Percentiles rank a stretch among this genome's conserved stretches.
phyloP scores from a whole-genome alignment of 75 land plant genomes.

The Pinus tabuliformis region DNA sequence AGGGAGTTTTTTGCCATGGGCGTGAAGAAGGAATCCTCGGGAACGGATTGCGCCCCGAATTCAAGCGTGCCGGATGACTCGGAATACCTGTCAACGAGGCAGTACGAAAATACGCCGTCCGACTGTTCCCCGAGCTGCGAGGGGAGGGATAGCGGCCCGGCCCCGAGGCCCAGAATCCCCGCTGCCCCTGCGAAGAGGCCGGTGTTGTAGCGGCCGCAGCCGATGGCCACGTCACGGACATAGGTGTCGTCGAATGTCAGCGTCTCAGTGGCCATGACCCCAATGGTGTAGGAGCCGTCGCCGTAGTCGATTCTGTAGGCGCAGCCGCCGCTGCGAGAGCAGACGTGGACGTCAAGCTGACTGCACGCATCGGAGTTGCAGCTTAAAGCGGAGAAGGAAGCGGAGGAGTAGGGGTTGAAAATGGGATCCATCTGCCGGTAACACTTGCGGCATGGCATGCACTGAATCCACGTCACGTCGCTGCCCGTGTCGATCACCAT shows the following conservation, averaged over 20 bases:
- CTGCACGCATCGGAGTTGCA: constrained; percentile 24
- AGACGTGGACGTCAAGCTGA: constrained; percentile 30
- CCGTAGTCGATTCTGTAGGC: constrained; percentile 33
- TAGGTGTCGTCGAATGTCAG: constrained; percentile 20
- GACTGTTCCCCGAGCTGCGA: constrained; percentile 40
- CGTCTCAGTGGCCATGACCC: constrained; percentile 49
- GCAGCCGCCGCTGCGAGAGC: constrained; percentile 21
- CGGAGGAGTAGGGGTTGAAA: too few relatives aligned
- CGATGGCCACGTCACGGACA: constrained; percentile 50
- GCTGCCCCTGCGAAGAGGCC: not conserved
- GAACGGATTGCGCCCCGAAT: constrained; percentile 43
- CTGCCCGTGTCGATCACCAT: too few relatives aligned
- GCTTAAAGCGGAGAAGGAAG: too few relatives aligned
- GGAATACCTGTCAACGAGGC: constrained; percentile 28
- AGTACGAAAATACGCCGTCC: constrained; percentile 39
- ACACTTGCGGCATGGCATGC: too few relatives aligned
- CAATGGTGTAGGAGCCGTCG: constrained; percentile 68
- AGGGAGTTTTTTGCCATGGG: constrained; percentile 57
- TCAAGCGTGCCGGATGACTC: constrained; percentile 28
- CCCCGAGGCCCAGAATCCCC: too few relatives aligned
- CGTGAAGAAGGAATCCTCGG: constrained; percentile 48
- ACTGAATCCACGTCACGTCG: too few relatives aligned
- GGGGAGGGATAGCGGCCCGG: constrained; percentile 39
- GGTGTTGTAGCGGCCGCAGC: constrained; percentile 78
- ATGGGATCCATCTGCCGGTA: too few relatives aligned